phyloP scores from a whole-genome alignment of 345 rosid species.

The Punica granatum region DNA sequence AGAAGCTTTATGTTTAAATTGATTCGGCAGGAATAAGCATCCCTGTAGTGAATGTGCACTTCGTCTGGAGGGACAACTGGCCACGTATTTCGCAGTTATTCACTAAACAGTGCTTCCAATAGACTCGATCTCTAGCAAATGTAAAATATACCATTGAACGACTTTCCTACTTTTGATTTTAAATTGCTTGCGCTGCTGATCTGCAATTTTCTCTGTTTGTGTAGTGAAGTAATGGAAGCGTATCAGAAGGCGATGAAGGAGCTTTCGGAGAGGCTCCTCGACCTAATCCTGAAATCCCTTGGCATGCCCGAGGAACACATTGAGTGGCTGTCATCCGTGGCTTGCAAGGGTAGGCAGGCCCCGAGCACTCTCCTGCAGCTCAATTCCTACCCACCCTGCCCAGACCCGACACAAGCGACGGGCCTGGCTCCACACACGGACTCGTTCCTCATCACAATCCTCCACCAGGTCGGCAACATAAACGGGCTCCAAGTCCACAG shows the following conservation, averaged over 20 bases:
- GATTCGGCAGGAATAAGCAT: neutral
- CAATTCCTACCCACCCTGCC: constrained; percentile 79
- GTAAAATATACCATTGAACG: no score
- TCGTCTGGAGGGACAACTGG: no score
- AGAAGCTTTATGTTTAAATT: neutral
- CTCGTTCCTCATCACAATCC: constrained; percentile 56
- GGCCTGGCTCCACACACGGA: constrained; percentile 93
- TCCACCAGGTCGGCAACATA: constrained; percentile 38
- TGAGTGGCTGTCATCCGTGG: constrained; percentile 12
- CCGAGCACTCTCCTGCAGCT: constrained; percentile 45
- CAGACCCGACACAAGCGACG: constrained; percentile 55
- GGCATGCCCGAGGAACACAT: constrained; percentile 26
- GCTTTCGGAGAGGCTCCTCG: constrained; percentile 41
- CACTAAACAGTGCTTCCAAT: no score
- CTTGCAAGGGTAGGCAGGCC: neutral
- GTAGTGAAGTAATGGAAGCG: constrained; percentile 50
- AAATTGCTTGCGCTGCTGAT: neutral
- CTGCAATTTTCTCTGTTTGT: neutral
- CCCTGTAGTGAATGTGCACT: no score
- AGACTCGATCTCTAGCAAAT: no score
- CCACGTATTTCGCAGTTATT: no score
- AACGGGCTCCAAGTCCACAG: constrained; percentile 57
- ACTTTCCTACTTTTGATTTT: no score
- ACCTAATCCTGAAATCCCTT: constrained; percentile 35
- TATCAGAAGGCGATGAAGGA: constrained; percentile 61